phyloP scores from a whole-genome alignment of 345 rosid genomes.

The Populus euphratica region DNA sequence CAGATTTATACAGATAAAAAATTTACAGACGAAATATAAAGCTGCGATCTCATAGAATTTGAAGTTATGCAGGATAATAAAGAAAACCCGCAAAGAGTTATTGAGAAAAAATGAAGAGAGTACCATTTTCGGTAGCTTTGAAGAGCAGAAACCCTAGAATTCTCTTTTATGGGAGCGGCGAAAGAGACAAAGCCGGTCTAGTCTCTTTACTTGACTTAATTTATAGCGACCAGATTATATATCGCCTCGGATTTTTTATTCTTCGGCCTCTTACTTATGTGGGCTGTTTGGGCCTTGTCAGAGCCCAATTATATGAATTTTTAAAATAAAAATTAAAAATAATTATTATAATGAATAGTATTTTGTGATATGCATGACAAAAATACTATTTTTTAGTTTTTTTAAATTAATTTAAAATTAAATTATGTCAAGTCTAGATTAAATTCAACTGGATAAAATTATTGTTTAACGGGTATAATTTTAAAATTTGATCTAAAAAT shows the following conservation, averaged over 20 bases:
- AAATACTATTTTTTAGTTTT: too few relatives aligned
- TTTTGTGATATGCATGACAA: too few relatives aligned
- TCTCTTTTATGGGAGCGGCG: background rate
- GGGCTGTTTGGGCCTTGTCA: background rate
- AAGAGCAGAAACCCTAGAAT: slow-evolving; percentile 6
- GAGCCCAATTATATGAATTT: background rate
- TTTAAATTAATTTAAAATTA: too few relatives aligned
- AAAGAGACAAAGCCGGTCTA: background rate
- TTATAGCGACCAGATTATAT: background rate
- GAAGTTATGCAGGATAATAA: background rate
- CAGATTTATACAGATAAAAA: background rate
- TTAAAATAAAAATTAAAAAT: too few relatives aligned
- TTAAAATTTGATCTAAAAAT: fast-evolving
- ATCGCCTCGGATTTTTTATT: background rate
- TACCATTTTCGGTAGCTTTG: slow-evolving; percentile 19
- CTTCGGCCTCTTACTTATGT: background rate
- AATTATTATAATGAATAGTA: too few relatives aligned
- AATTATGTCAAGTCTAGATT: too few relatives aligned
- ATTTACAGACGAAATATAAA: background rate
- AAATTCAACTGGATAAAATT: too few relatives aligned
- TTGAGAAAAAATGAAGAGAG: background rate
- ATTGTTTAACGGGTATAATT: too few relatives aligned
- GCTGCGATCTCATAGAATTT: background rate
- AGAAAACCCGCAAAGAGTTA: background rate
- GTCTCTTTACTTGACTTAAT: background rate